Conservation (phyloP, 306 rosid genomes). For the Cicer pinnatifidum region DNA sequence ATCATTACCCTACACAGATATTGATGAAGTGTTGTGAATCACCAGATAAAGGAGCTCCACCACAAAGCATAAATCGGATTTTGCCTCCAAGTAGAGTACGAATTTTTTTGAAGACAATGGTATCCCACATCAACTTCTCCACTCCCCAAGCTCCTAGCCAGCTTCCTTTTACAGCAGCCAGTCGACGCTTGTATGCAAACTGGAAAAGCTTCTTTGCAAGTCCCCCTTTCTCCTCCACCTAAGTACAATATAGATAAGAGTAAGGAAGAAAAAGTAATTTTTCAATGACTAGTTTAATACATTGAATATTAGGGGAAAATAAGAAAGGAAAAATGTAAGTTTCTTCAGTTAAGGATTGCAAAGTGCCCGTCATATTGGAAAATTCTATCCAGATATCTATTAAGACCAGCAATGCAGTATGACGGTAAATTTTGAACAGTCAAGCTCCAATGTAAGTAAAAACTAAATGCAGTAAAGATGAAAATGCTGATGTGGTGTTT, state of each 20-base stretch:
- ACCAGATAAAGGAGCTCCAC: constrained; percentile 92
- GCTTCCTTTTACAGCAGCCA: constrained; percentile 85
- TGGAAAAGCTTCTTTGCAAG: constrained; percentile 68
- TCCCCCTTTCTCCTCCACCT: constrained; percentile 81
- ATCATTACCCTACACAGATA: constrained; percentile 85
- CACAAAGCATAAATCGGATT: constrained; percentile 76
- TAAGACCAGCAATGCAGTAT: constrained; percentile 17
- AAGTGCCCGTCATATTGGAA: constrained; percentile 32
- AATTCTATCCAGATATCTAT: constrained; percentile 21
- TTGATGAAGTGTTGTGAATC: constrained; percentile 86
- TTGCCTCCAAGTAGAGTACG: constrained; percentile 74
- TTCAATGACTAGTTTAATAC: neutral
- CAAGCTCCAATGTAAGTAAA: neutral
- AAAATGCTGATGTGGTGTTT: constrained; percentile 11
- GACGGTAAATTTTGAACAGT: neutral
- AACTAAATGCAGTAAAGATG: neutral
- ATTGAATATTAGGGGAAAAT: neutral
- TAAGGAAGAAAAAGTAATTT: neutral
- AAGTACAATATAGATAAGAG: constrained; percentile 40
- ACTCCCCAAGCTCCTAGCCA: constrained; percentile 98
- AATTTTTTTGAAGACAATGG: constrained; percentile 61
- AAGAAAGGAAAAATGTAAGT: neutral
- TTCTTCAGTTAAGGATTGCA: constrained; percentile 2
- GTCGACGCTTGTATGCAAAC: constrained; percentile 64
- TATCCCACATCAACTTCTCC: constrained; percentile 78